Evolutionary conservation across 176 grass and related monocot species (phyloP), one percentile per base, ranked within the genome.

Genomic region (Alloteropsis semialata): DNA sequence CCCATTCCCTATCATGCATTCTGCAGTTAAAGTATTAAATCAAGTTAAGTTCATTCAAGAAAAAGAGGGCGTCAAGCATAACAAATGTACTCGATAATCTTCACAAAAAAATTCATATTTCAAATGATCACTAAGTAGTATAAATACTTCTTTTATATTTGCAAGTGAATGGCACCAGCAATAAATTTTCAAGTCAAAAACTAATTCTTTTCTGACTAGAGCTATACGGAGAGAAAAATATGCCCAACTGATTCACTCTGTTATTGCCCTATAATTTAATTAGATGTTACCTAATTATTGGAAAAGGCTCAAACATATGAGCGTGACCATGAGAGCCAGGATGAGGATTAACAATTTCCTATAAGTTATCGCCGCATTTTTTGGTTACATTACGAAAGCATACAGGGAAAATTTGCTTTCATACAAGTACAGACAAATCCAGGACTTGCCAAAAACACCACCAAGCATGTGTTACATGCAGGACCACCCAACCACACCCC

Each of bases 1-100:
- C 97, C 87, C 91, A 91, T 75, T 99, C 96, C 88, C 93, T 89
- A 66, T 99, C 97, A 57, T 93, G 86, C n/a, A 72, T 68, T 87
- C 97, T 99, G 79, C 78, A 78, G 61, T 82, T 69, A 77, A 66
- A 84, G 29, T 50, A 75, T 82, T 69, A 77, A 66, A 84, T 29
- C 58, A 75, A 55, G 58, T 84, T 34, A 87, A 84, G 51, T 58
- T 82, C 42, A 42, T 79, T 72, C 16, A 11, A 82, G 17, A 76
- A 36, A 43, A 50, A 18, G n/a, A 6, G 14, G 42, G 41, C 1
- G 10, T 3, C 28, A 66, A 80, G 62, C 48, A 27, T 25, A 42
- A 54, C 25, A 64, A 48, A 14, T 14, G 42, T 37, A 61, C 48
- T 4, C 14, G 22, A 16, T 36, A 29, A n/a, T n/a, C n/a, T 33